Conservation (phyloP, 345 rosid species). For the Crucihimalaya himalaica region DNA sequence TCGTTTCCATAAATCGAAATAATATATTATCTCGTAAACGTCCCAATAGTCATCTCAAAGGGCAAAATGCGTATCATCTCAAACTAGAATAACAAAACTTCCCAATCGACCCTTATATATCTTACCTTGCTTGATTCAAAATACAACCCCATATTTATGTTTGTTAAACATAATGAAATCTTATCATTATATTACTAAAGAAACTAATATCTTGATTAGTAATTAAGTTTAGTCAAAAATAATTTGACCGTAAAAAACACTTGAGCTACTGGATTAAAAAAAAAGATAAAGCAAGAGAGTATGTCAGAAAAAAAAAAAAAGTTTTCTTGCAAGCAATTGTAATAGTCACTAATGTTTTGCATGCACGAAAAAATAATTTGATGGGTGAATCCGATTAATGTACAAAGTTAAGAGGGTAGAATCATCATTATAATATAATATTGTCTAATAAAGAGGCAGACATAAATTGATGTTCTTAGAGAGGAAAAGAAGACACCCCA, state of each 20-base stretch:
- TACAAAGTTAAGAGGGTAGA: not conserved
- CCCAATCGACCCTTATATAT: not conserved
- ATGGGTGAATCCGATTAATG: slow-evolving; percentile 1
- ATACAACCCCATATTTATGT: too few relatives aligned
- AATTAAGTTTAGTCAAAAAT: slow-evolving; percentile 4
- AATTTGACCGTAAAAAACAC: not conserved
- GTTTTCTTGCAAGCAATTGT: slow-evolving; percentile 6
- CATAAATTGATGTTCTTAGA: slow-evolving; percentile 17
- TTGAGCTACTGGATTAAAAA: not conserved
- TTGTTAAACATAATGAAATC: not conserved
- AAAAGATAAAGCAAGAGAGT: not conserved
- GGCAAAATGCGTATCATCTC: slow-evolving; percentile 15
- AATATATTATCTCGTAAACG: not conserved
- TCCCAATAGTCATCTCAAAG: slow-evolving; percentile 32
- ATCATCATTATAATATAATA: slow-evolving; percentile 3
- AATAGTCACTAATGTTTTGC: not conserved
- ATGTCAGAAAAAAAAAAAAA: not conserved
- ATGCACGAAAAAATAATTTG: not conserved
- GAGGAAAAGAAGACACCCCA: slow-evolving; percentile 34
- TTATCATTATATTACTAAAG: not conserved
- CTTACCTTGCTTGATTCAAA: not conserved
- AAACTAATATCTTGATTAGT: not conserved
- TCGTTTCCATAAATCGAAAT: not conserved
- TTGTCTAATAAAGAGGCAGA: not conserved
- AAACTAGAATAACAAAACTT: not conserved